Evolutionary conservation across 805 yeast species (phyloP).

Genomic region (Zygotorulaspora florentina): DNA sequence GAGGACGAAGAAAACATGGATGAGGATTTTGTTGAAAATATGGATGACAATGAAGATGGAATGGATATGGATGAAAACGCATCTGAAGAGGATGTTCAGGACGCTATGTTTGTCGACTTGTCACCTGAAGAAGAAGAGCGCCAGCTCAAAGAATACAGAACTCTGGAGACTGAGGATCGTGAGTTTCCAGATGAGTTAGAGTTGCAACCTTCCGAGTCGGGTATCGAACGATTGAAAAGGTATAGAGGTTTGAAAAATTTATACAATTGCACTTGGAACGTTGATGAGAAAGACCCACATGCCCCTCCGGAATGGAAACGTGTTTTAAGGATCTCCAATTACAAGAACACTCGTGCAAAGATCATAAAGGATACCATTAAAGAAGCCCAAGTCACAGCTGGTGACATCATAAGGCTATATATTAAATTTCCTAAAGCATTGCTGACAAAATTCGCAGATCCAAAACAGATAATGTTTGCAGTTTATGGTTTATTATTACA

Average conservation of each 20-base stretch:
- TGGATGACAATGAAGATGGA: slow-evolving; percentile 31
- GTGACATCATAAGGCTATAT: slow-evolving; percentile 57
- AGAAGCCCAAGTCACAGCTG: slow-evolving; percentile 51
- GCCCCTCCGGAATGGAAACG: slow-evolving; percentile 77
- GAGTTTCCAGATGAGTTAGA: slow-evolving; percentile 97
- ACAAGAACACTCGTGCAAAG: slow-evolving; percentile 68
- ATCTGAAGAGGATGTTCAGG: slow-evolving; percentile 40
- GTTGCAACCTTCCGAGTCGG: slow-evolving; percentile 69
- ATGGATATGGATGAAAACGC: slow-evolving; percentile 36
- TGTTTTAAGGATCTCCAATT: slow-evolving; percentile 69
- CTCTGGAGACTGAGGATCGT: slow-evolving; percentile 70
- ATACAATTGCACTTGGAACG: slow-evolving; percentile 80
- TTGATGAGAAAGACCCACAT: slow-evolving; percentile 71
- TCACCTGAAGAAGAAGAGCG: slow-evolving; percentile 78
- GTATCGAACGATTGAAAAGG: slow-evolving; percentile 65
- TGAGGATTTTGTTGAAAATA: slow-evolving; percentile 29
- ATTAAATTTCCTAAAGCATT: slow-evolving; percentile 53
- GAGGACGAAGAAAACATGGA: slow-evolving; percentile 25
- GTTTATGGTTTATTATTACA: slow-evolving; percentile 74
- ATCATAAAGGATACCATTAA: slow-evolving; percentile 52
- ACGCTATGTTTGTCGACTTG: slow-evolving; percentile 66
- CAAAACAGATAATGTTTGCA: slow-evolving; percentile 48
- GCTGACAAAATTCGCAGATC: slow-evolving; percentile 42
- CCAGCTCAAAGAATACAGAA: slow-evolving; percentile 66
- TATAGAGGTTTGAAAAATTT: slow-evolving; percentile 87